Conservation (phyloP, 495 filamentous ascomycete genomes). For the Aspergillus ellipticus region DNA sequence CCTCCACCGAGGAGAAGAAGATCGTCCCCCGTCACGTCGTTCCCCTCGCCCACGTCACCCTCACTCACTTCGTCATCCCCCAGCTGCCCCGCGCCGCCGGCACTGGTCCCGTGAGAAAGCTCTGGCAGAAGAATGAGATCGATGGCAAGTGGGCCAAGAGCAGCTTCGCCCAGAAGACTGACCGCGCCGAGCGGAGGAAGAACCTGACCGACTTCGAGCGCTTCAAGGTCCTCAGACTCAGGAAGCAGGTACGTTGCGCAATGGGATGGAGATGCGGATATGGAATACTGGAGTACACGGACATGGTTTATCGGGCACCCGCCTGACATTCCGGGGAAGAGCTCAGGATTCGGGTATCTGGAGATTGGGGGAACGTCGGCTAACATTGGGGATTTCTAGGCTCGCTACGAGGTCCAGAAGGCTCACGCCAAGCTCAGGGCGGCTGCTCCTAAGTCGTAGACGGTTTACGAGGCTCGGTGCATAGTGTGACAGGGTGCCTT, state of each 20-base stretch:
- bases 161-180: conserved; percentile 86
- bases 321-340: not conserved
- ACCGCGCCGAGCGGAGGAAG: conserved; percentile 76
- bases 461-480: conserved; percentile 46
- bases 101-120: conserved; percentile 72
- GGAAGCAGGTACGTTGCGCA: conserved; percentile 76
- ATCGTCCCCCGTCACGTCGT: conserved; percentile 80
- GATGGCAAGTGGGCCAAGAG: conserved; percentile 86
- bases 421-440: conserved; percentile 73
- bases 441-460: conserved; percentile 52
- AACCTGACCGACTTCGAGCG: conserved; percentile 96
- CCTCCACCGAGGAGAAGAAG: conserved; percentile 68
- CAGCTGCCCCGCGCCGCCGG: conserved; percentile 85
- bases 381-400: conserved; percentile 37
- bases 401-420: conserved; percentile 94
- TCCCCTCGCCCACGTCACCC: conserved; percentile 72
- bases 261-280: not conserved
- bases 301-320: not conserved
- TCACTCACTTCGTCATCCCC: conserved; percentile 85
- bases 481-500: conserved; percentile 47
- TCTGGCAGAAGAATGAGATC: conserved; percentile 83
- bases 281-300: not conserved
- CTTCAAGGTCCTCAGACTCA: conserved; percentile 97
- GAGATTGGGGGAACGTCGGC: not conserved
- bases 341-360: not conserved